Evolutionary conservation across 345 rosid genomes (phyloP), one percentile per base, ranked within the genome.

Genomic region (Murraya koenigii): DNA sequence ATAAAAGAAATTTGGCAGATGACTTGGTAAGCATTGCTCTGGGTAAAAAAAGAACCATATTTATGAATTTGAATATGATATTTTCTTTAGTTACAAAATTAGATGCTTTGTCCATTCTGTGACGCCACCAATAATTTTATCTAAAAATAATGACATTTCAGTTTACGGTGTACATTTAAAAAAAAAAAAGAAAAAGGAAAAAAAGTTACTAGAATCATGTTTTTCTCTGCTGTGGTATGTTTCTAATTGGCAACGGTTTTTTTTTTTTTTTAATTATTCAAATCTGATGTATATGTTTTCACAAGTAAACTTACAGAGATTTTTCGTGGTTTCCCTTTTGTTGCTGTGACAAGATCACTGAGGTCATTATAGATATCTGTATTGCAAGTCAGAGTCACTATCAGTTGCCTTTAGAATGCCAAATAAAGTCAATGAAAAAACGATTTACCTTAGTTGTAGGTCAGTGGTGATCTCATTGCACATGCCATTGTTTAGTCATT

Each of bases 381-480:
- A 52, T 64, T 70, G 15, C 13, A 28, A 70, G n/a, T 30, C 30
- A 47, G 69, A 62, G 73, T 77, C 80, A n/a, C 68, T 0, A 26
- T 35, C 35, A n/a, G 52, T 32, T 30, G 33, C 28, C 17, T 11
- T n/a, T 52, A 15, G 33, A 63, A 67, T 26, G 41, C 36, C 22
- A 20, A 25, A 60, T 44, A 39, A 67, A 70, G 82, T 71, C 69
- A 58, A 66, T 56, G 38, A 60, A 44, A 69, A 44, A 69, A 66
- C 25, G 23, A 52, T 56, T 35, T 35, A 26, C 4, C 10, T 61
- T 28, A 9, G 23, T 8, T 30, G 66, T 25, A 60, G 68, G 67
- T 74, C 47, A 77, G 36, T 80, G 80, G 58, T 77, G 82, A 82
- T 65, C 72, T 80, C 83, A 77, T 36, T 69, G 83, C 81, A 64